phyloP scores from a whole-genome alignment of 2,329 filamentous ascomycete species.

The Parastagonospora nodorum region DNA sequence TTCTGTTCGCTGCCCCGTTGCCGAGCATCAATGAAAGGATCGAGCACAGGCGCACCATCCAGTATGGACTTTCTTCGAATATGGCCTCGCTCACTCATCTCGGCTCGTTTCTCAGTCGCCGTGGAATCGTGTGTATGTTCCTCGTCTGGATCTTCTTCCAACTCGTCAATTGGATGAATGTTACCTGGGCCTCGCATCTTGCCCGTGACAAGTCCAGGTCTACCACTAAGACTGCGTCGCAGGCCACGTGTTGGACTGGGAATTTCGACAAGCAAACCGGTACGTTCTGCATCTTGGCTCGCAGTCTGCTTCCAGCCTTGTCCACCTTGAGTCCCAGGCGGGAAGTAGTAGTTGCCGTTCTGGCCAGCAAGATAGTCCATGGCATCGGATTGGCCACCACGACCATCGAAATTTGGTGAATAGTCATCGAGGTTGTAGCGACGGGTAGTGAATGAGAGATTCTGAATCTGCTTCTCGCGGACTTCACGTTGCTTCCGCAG shows the following conservation, averaged over 20 bases:
- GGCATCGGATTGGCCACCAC: slow-evolving; percentile 47
- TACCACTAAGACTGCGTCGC: slow-evolving; percentile 46
- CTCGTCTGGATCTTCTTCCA: slow-evolving; percentile 58
- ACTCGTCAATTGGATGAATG: slow-evolving; percentile 68
- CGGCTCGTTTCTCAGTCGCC: slow-evolving; percentile 17
- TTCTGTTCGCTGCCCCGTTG: slow-evolving; percentile 29
- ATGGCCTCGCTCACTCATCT: slow-evolving; percentile 30
- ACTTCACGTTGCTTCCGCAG: slow-evolving; percentile 47
- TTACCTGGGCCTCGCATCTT: slow-evolving; percentile 56
- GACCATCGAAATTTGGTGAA: slow-evolving; percentile 41
- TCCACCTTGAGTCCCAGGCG: slow-evolving; percentile 24
- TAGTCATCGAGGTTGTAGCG: slow-evolving; percentile 49
- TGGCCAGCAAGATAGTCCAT: slow-evolving; percentile 38
- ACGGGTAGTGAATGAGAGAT: slow-evolving; percentile 58
- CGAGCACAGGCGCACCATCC: slow-evolving; percentile 38
- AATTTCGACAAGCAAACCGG: slow-evolving; percentile 53
- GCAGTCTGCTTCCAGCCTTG: slow-evolving; percentile 39
- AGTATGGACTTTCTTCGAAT: slow-evolving; percentile 28
- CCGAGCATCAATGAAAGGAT: slow-evolving; percentile 50
- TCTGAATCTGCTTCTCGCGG: slow-evolving; percentile 61
- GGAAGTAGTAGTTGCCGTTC: slow-evolving; percentile 35
- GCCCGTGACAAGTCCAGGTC: slow-evolving; percentile 54
- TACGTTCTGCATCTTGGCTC: slow-evolving; percentile 49
- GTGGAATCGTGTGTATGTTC: slow-evolving; percentile 22
- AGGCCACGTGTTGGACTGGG: slow-evolving; percentile 56